phyloP scores from a whole-genome alignment of 768 basidiomycete species.

The Macrolepiota albuminosa region DNA sequence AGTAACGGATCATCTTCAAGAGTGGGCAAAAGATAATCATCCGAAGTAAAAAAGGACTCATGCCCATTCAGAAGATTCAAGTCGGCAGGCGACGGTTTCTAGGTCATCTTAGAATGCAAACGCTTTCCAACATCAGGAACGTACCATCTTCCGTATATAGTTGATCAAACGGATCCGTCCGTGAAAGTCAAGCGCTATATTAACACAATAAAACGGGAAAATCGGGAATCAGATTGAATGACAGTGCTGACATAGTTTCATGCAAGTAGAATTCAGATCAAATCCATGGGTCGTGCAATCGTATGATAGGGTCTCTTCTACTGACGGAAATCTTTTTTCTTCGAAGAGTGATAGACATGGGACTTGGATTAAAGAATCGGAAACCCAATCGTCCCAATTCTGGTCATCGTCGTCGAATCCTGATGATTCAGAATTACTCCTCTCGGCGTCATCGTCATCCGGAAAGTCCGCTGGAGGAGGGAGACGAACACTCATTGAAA shows the following conservation, averaged over 20 bases:
- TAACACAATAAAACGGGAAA: constrained; percentile 4
- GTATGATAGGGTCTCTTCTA: constrained; percentile 52
- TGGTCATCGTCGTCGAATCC: constrained; percentile 46
- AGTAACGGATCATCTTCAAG: constrained; percentile 87
- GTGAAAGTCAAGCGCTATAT: constrained; percentile 70
- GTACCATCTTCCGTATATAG: constrained; percentile 75
- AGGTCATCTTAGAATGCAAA: constrained; percentile 9
- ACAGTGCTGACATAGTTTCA: constrained; percentile 47
- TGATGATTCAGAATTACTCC: constrained; percentile 23
- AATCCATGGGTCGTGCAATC: constrained; percentile 61
- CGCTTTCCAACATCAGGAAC: constrained; percentile 1
- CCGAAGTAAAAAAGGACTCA: constrained; percentile 64
- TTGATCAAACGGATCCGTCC: constrained; percentile 81
- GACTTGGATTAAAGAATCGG: constrained; percentile 52
- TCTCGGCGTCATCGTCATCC: constrained; percentile 19
- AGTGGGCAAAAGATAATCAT: constrained; percentile 78
- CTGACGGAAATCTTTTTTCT: constrained; percentile 52
- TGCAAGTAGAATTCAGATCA: constrained; percentile 49
- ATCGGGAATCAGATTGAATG: background rate
- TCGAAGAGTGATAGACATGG: constrained; percentile 76
- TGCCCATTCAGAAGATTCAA: constrained; percentile 45
- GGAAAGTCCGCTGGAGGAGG: constrained; percentile 23
- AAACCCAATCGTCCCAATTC: constrained; percentile 78
- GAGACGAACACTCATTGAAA: constrained; percentile 35
- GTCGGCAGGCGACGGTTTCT: constrained; percentile 51